A percentile compares a stretch with the other conserved stretches of the same genome.
phyloP scores from a whole-genome alignment of 805 yeast species.

The Kazachstania bromeliacearum region DNA sequence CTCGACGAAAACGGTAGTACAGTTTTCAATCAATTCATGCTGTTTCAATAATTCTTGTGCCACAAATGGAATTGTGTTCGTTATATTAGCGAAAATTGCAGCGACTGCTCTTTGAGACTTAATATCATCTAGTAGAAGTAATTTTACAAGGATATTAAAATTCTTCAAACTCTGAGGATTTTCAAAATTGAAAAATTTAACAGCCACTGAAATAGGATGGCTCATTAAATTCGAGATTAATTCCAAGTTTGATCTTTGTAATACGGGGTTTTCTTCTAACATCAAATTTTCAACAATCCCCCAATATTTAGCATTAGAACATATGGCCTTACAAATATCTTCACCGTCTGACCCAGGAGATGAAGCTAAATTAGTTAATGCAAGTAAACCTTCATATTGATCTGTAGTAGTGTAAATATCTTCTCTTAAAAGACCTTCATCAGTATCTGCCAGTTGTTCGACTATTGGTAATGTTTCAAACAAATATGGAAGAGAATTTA shows the following conservation, averaged over 20 bases:
- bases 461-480: slow-evolving; percentile 31
- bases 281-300: slow-evolving; percentile 36
- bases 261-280: slow-evolving; percentile 35
- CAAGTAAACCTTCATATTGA: slow-evolving; percentile 47
- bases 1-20: slow-evolving; percentile 17
- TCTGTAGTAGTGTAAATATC: slow-evolving; percentile 21
- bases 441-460: slow-evolving; percentile 2
- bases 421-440: slow-evolving; percentile 9
- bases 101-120: slow-evolving; percentile 36
- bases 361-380: slow-evolving; percentile 60
- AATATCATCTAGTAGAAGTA: slow-evolving; percentile 32
- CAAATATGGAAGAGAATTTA: slow-evolving; percentile 37
- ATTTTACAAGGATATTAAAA: slow-evolving; percentile 35
- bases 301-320: slow-evolving; percentile 35
- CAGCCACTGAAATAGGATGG: slow-evolving; percentile 33
- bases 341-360: slow-evolving; percentile 33
- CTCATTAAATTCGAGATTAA: slow-evolving; percentile 51
- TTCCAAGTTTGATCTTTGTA: slow-evolving; percentile 57
- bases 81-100: slow-evolving; percentile 30
- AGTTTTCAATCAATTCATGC: slow-evolving; percentile 19
- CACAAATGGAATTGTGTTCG: slow-evolving; percentile 29
- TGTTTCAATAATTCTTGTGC: slow-evolving; percentile 25
- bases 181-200: slow-evolving; percentile 49
- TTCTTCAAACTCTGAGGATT: slow-evolving; percentile 30
- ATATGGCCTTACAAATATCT: slow-evolving; percentile 25